Conservation (phyloP, 2,329 filamentous ascomycete species). For the Pestalotiopsis sp. region DNA sequence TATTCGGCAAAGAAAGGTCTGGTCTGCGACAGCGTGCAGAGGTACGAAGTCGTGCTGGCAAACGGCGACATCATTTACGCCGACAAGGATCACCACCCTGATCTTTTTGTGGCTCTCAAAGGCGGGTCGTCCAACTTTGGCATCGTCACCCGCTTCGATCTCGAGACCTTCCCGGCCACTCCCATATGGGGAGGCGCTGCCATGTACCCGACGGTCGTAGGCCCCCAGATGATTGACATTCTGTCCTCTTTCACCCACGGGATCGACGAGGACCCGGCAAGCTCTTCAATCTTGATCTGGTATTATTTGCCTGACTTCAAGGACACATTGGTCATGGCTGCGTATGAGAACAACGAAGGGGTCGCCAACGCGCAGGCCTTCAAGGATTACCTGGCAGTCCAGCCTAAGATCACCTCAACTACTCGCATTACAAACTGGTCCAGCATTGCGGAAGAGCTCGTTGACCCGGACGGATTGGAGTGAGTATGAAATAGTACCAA, state of each 20-base stretch:
- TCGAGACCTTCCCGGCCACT: conserved; percentile 14
- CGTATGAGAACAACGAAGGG: no score
- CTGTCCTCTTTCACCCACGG: background rate
- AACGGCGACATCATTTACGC: conserved; percentile 20
- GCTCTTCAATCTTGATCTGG: background rate
- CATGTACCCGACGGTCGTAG: background rate
- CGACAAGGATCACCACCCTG: conserved; percentile 18
- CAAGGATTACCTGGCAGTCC: no score
- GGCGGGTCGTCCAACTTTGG: conserved; percentile 28
- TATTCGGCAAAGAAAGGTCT: conserved; percentile 24
- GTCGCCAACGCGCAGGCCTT: no score
- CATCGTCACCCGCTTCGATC: conserved; percentile 22
- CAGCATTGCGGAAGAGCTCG: conserved; percentile 10
- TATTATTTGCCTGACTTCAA: no score
- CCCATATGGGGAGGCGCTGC: background rate
- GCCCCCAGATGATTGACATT: background rate
- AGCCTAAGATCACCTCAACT: no score
- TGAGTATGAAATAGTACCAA: background rate
- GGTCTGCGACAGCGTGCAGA: conserved; percentile 36
- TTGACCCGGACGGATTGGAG: conserved; percentile 1
- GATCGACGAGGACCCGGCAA: conserved; percentile 1
- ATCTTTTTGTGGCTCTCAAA: conserved; percentile 40
- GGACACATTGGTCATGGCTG: no score
- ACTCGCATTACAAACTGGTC: background rate
- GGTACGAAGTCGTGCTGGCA: conserved; percentile 32